Percentiles rank a stretch among this genome's conserved stretches.
Conservation (phyloP, 345 rosid species). For the Microthlaspi erraticum region DNA sequence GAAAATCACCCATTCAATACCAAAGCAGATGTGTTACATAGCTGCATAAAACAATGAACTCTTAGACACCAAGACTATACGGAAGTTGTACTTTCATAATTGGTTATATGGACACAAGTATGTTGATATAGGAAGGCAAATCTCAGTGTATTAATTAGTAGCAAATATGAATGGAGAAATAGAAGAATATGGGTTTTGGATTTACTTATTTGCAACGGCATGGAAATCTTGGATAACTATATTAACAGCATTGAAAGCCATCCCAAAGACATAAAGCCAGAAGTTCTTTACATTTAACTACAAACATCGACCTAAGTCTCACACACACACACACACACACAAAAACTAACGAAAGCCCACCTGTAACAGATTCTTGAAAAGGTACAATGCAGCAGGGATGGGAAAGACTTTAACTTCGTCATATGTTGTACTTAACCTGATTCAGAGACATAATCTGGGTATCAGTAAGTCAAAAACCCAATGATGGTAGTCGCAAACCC, state of each 20-base stretch:
- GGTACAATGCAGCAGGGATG: slow-evolving; percentile 91
- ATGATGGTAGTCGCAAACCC: not conserved
- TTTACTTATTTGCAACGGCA: slow-evolving; percentile 87
- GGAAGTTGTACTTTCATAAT: too few relatives aligned
- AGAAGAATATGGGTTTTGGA: slow-evolving; percentile 31
- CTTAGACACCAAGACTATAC: too few relatives aligned
- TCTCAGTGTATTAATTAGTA: not conserved
- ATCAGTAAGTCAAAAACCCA: slow-evolving; percentile 3
- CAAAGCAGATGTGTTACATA: too few relatives aligned
- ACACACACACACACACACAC: too few relatives aligned
- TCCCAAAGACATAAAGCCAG: slow-evolving; percentile 94
- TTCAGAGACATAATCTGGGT: slow-evolving; percentile 36
- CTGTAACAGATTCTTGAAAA: slow-evolving; percentile 97
- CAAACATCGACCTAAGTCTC: not conserved
- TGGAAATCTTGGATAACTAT: slow-evolving; percentile 90
- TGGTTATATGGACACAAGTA: slow-evolving; percentile 31
- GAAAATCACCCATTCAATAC: too few relatives aligned
- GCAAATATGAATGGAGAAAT: slow-evolving; percentile 13
- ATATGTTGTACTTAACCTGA: slow-evolving; percentile 92
- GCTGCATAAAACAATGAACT: too few relatives aligned
- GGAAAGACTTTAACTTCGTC: slow-evolving; percentile 91
- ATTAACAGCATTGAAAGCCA: slow-evolving; percentile 91
- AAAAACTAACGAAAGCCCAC: slow-evolving; percentile 38
- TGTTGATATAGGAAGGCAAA: slow-evolving; percentile 3
- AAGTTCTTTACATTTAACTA: slow-evolving; percentile 87